Evolutionary conservation across 2,329 filamentous ascomycete genomes (phyloP), one percentile per base, ranked within the genome.

Genomic region (Fusarium globosum): DNA sequence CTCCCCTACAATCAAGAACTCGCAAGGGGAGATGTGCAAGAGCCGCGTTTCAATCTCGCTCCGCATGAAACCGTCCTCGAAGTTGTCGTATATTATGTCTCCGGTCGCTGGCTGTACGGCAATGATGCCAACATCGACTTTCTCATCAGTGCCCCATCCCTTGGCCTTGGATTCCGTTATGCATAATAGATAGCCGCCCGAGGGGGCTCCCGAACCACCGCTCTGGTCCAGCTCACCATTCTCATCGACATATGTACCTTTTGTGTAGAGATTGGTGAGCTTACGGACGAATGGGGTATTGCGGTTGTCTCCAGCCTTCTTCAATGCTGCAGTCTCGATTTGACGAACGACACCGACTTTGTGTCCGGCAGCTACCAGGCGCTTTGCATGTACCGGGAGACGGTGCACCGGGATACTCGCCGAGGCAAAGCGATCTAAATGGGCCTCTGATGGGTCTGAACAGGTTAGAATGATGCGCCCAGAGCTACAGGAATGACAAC

Each of bases 1-100:
- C 20, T 96, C 91, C 20, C 96, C 96, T 4, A 99, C 94, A 49
- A 99, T 93, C 38, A 99, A 87, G 70, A 99, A 94, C 81, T 99
- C 96, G 82, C 95, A 97, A 0, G 96, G 96, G 0, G 96, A 94
- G 74, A 99, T 97, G 80, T 99, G 96, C 36, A 99, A 85, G 33
- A 99, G 85, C n/a, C 96, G 87, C 0, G 96, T 99, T 83, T 99
- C 96, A 39, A 99, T 93, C 80, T 99, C 96, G 77, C 92, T 95
- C 55, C 96, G 89, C 96, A 99, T 97, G 83, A 98, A 98, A 4
- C 96, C 95, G 79, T 99, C 96, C 76, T 98, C 94, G 77, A 99
- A 99, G 67, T 92, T 91, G 79, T 99, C 96, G 78, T 98, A 97
- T 63, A 98, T 93, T 76, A 99, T 94, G 81, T 98, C 96, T 63